Evolutionary conservation across 1,139 yeast genomes (phyloP).

Genomic region (Casaregolazyma lundiana): DNA sequence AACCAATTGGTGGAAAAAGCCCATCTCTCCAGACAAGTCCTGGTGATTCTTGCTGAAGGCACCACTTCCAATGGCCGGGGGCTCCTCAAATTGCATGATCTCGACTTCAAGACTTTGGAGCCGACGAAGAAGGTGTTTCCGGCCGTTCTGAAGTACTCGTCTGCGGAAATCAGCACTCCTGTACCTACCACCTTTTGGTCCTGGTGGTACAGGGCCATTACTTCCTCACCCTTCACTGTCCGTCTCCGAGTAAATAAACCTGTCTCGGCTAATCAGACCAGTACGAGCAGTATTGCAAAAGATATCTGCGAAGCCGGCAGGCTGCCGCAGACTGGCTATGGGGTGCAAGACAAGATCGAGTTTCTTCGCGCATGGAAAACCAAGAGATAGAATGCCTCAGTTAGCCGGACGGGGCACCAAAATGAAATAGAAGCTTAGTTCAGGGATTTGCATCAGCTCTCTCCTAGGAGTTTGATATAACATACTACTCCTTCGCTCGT

Average conservation of each 20-base stretch:
- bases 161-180: slow-evolving; percentile 27
- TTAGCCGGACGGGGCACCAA: neutral
- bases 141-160: slow-evolving; percentile 32
- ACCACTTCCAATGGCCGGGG: slow-evolving; percentile 41
- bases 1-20: slow-evolving; percentile 24
- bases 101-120: slow-evolving; percentile 14
- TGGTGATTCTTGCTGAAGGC: slow-evolving; percentile 37
- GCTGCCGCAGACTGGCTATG: slow-evolving; percentile 33
- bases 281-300: slow-evolving; percentile 9
- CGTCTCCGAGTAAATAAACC: slow-evolving; percentile 26
- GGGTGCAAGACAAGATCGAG: slow-evolving; percentile 28
- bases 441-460: neutral
- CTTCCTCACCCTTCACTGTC: slow-evolving; percentile 20
- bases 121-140: slow-evolving; percentile 24
- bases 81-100: slow-evolving; percentile 28
- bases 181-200: slow-evolving; percentile 19
- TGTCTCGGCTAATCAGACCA: slow-evolving; percentile 11
- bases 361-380: slow-evolving; percentile 30
- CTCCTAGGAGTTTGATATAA: neutral
- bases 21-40: slow-evolving; percentile 21
- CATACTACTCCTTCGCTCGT: neutral
- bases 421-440: neutral
- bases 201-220: slow-evolving; percentile 11
- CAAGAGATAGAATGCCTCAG: neutral
- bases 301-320: slow-evolving; percentile 32